A percentile compares a stretch with the other conserved stretches of the same genome.
Conservation (phyloP, 768 basidiomycete species). For the Agaricus subrufescens region DNA sequence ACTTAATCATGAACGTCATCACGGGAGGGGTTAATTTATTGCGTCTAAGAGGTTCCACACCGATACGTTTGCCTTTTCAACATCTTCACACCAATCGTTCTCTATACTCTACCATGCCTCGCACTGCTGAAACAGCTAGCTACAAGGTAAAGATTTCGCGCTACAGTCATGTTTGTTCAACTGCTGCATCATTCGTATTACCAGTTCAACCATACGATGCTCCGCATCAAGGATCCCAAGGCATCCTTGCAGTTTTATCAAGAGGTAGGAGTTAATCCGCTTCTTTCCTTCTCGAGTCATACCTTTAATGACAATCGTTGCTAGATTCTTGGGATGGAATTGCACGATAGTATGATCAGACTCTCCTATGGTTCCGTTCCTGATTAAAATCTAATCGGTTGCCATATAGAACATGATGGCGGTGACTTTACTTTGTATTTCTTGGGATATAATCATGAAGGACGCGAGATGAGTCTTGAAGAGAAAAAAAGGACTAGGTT, state of each 20-base stretch:
- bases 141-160: conserved; percentile 42
- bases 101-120: conserved; percentile 43
- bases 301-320: neutral
- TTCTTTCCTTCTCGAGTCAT: neutral
- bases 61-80: neutral
- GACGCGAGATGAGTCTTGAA: conserved; percentile 42
- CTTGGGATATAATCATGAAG: conserved; percentile 71
- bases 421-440: conserved; percentile 78
- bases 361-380: neutral
- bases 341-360: conserved; percentile 44
- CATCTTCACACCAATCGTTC: neutral
- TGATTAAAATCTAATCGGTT: conserved; percentile 3
- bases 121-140: conserved; percentile 57
- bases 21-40: too few species aligned
- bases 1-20: too few species aligned
- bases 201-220: conserved; percentile 85
- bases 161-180: neutral
- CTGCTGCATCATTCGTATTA: neutral
- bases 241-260: conserved; percentile 77
- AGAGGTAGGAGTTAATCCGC: conserved; percentile 36
- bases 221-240: conserved; percentile 85
- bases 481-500: conserved; percentile 48
- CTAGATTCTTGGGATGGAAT: conserved; percentile 72
- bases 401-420: conserved; percentile 43
- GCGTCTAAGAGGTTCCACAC: neutral